Percentiles rank a stretch among this genome's conserved stretches.
These are phyloP conservation scores for Pseudodiploospora longispora DNA, from an alignment of 2,329 filamentous ascomycete species.

Conservation along the genomic window DNA sequence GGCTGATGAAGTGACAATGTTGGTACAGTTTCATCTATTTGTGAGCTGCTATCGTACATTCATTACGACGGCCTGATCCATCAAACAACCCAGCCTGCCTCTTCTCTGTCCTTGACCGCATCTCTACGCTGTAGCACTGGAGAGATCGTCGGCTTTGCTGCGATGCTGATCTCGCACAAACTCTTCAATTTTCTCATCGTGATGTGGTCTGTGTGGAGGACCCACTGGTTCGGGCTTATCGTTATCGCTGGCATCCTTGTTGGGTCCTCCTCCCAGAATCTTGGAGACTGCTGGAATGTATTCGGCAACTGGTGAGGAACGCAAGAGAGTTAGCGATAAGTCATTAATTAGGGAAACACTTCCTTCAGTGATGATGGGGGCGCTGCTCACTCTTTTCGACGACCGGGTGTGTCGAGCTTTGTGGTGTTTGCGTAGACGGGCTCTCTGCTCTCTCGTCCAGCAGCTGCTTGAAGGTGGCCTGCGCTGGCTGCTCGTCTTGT, in stretches of 20 bases:
- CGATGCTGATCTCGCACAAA: conserved; percentile 46
- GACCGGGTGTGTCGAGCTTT: conserved; percentile 22
- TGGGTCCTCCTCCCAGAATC: conserved; percentile 27
- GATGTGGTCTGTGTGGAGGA: conserved; percentile 34
- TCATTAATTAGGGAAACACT: too few relatives aligned
- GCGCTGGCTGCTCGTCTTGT: not conserved
- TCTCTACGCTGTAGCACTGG: not conserved
- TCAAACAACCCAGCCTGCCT: too few relatives aligned
- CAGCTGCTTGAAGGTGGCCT: conserved; percentile 33
- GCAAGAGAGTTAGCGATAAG: too few relatives aligned
- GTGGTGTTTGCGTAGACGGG: too few relatives aligned
- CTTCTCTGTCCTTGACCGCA: not conserved
- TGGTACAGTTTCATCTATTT: too few relatives aligned
- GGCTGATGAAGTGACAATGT: too few relatives aligned
- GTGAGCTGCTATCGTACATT: too few relatives aligned
- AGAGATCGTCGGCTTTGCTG: conserved; percentile 24
- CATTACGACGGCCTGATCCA: too few relatives aligned
- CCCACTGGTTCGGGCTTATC: conserved; percentile 17
- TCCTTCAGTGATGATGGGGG: too few relatives aligned
- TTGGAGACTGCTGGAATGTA: conserved; percentile 36
- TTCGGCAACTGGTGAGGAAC: conserved; percentile 27
- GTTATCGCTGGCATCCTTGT: conserved; percentile 16
- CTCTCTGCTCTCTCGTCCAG: conserved; percentile 32
- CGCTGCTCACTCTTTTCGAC: conserved; percentile 32
- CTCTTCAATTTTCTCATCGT: conserved; percentile 43